These are phyloP conservation scores for Yarrowia keelungensis DNA, from an alignment of 805 yeast species.

Conservation along the genomic window DNA sequence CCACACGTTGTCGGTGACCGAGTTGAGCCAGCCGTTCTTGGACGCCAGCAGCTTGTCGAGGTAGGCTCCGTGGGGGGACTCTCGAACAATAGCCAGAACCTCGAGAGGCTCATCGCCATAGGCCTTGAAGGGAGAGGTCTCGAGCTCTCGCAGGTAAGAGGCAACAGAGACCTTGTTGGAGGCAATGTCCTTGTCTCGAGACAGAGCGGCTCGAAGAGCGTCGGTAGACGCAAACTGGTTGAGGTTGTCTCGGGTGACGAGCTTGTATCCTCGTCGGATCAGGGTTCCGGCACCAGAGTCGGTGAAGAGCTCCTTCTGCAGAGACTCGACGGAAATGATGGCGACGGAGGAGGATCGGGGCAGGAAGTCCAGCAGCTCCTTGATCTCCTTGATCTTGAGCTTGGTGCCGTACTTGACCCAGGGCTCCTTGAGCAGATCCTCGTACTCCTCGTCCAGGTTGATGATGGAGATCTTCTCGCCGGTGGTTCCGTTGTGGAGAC, in stretches of 20 bases:
- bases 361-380: constrained; percentile 88
- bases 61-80: constrained; percentile 55
- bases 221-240: constrained; percentile 67
- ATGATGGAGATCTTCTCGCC: constrained; percentile 89
- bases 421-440: constrained; percentile 83
- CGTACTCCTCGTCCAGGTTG: constrained; percentile 93
- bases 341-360: constrained; percentile 99
- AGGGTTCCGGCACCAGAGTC: constrained; percentile 99
- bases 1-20: constrained; percentile 94
- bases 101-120: constrained; percentile 97
- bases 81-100: constrained; percentile 83
- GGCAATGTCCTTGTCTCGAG: constrained; percentile 75
- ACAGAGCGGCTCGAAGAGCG: constrained; percentile 74
- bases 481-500: constrained; percentile 89
- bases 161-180: constrained; percentile 79
- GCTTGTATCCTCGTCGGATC: constrained; percentile 95
- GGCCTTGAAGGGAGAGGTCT: constrained; percentile 66
- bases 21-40: constrained; percentile 95
- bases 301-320: constrained; percentile 96
- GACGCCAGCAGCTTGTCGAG: constrained; percentile 87
- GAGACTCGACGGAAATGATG: constrained; percentile 90
- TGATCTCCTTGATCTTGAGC: constrained; percentile 94
- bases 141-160: constrained; percentile 76
- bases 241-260: constrained; percentile 68
- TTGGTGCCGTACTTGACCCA: constrained; percentile 99